phyloP scores from a whole-genome alignment of 148 eudicot genomes.

The Tetragonia tetragonoides region DNA sequence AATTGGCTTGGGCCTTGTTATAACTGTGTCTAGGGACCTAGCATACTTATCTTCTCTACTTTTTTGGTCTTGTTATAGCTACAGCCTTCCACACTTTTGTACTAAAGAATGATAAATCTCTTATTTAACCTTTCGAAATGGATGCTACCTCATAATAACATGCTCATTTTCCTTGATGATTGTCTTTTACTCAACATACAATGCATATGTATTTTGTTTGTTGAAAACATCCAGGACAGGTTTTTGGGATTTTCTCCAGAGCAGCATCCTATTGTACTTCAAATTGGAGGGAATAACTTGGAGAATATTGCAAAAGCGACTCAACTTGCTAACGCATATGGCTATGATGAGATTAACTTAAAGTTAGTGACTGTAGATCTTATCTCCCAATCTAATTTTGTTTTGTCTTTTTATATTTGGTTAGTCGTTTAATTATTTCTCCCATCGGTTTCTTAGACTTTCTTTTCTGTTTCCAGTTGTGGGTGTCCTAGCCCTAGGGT shows the following conservation, averaged over 20 bases:
- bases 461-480: slow-evolving; percentile 53
- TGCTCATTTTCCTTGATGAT: neutral
- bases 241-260: slow-evolving; percentile 77
- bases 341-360: slow-evolving; percentile 92
- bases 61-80: neutral
- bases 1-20: too few species aligned
- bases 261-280: slow-evolving; percentile 97
- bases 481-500: slow-evolving; percentile 98
- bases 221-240: slow-evolving; percentile 63
- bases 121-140: neutral
- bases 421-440: slow-evolving; percentile 7
- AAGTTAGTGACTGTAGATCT: slow-evolving; percentile 46
- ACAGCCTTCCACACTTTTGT: neutral
- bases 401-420: slow-evolving; percentile 10
- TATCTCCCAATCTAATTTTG: slow-evolving; percentile 6
- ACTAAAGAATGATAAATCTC: neutral
- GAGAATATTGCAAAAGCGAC: slow-evolving; percentile 85
- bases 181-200: neutral
- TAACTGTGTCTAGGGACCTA: too few species aligned
- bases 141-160: neutral
- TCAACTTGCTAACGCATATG: slow-evolving; percentile 75
- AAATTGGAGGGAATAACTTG: slow-evolving; percentile 90
- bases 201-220: slow-evolving; percentile 5
- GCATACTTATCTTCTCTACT: too few species aligned
- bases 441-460: slow-evolving; percentile 14